Conservation (phyloP, 208 protist genomes). For the Trypanosomatidae sp. region DNA sequence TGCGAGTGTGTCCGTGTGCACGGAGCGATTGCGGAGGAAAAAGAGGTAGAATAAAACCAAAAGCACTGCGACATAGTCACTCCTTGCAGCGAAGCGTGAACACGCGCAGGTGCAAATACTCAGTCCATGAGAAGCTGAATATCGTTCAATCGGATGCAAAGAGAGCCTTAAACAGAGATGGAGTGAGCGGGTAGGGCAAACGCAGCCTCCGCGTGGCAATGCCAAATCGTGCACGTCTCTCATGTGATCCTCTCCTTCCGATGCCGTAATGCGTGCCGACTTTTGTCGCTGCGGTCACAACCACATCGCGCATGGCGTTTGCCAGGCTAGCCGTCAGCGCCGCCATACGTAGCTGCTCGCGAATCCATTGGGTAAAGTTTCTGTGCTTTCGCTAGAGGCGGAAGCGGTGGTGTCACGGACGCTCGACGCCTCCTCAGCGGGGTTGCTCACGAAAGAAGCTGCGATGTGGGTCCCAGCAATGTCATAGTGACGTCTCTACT, state of each 20-base stretch:
- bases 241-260: background rate
- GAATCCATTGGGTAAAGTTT: background rate
- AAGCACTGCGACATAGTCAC: background rate
- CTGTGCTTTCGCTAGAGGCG: background rate
- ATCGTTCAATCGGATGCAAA: background rate
- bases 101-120: background rate
- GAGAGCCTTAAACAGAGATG: background rate
- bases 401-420: background rate
- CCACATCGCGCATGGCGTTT: background rate
- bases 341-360: slow-evolving; percentile 4
- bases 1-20: background rate
- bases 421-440: background rate
- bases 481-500: slow-evolving; percentile 26
- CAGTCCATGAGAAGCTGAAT: background rate
- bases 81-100: background rate
- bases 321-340: background rate
- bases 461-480: background rate
- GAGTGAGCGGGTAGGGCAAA: background rate
- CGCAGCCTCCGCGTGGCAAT: background rate
- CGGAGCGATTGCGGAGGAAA: background rate
- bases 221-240: background rate
- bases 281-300: background rate
- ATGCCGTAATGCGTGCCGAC: background rate
- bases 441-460: background rate
- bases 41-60: background rate